phyloP scores from a whole-genome alignment of 805 yeast genomes.

The Nakazawaea ernobii region DNA sequence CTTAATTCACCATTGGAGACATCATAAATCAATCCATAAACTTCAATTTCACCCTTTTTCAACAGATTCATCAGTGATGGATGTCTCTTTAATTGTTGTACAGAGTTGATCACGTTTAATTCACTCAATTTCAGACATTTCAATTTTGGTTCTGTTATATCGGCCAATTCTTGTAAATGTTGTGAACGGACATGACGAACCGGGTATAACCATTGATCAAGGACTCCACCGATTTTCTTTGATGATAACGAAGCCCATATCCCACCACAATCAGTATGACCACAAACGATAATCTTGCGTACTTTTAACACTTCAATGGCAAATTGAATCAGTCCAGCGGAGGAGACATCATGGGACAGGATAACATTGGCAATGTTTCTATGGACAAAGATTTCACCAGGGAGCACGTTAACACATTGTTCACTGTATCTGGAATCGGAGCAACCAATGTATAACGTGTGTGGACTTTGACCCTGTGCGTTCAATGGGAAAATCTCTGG shows the following conservation, averaged over 20 bases:
- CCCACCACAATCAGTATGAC: constrained; percentile 96
- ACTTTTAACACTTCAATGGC: constrained; percentile 84
- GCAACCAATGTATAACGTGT: constrained; percentile 91
- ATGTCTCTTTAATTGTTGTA: constrained; percentile 57
- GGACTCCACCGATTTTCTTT: constrained; percentile 57
- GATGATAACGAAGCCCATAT: constrained; percentile 71
- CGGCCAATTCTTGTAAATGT: constrained; percentile 43
- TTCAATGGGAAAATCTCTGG: constrained; percentile 58
- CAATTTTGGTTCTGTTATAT: constrained; percentile 42
- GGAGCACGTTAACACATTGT: constrained; percentile 65
- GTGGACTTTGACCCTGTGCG: constrained; percentile 85
- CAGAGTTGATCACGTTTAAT: constrained; percentile 70
- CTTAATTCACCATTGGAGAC: constrained; percentile 66
- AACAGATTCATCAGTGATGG: constrained; percentile 66
- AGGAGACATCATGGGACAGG: constrained; percentile 62
- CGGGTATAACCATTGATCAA: constrained; percentile 69
- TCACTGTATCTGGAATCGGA: constrained; percentile 90
- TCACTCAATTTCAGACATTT: constrained; percentile 64
- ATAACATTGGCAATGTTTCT: constrained; percentile 84
- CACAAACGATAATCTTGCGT: constrained; percentile 77
- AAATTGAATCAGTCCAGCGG: constrained; percentile 77
- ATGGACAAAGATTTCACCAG: constrained; percentile 88
- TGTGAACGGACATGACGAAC: constrained; percentile 65
- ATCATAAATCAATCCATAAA: constrained; percentile 81
- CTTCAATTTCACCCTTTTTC: constrained; percentile 56